phyloP scores from a whole-genome alignment of 2,329 filamentous ascomycete genomes.

The Scolecobasidium constrictum region DNA sequence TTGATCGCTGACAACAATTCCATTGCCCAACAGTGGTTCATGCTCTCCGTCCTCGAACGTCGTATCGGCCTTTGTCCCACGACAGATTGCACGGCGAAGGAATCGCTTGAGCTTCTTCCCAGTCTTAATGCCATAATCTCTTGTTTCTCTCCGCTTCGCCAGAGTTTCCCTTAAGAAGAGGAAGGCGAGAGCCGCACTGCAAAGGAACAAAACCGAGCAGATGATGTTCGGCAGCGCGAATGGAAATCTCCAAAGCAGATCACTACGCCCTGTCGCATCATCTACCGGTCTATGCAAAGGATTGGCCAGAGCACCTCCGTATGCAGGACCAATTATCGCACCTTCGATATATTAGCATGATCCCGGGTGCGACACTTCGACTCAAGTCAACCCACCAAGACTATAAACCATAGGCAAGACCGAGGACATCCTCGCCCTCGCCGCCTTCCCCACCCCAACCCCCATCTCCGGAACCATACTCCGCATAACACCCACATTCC shows the following conservation, averaged over 20 bases:
- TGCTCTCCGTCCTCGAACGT: too few relatives aligned
- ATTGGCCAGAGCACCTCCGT: slow-evolving; percentile 78
- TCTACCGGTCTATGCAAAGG: slow-evolving; percentile 62
- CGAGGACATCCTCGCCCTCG: slow-evolving; percentile 82
- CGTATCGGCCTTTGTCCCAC: too few relatives aligned
- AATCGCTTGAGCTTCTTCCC: slow-evolving; percentile 32
- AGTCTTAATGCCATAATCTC: slow-evolving; percentile 65
- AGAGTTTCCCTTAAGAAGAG: slow-evolving; percentile 88
- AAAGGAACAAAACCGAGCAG: slow-evolving; percentile 62
- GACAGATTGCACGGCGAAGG: not conserved
- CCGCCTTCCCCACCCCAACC: slow-evolving; percentile 50
- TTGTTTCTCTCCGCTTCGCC: slow-evolving; percentile 53
- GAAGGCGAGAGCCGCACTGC: slow-evolving; percentile 62
- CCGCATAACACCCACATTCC: slow-evolving; percentile 74
- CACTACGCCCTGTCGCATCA: slow-evolving; percentile 42
- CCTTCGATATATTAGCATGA: too few relatives aligned
- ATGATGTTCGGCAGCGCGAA: slow-evolving; percentile 80
- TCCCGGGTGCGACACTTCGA: too few relatives aligned
- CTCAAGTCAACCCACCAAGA: slow-evolving; percentile 71
- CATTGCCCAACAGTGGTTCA: slow-evolving; percentile 8
- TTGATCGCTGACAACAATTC: too few relatives aligned
- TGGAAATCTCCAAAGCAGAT: slow-evolving; percentile 65
- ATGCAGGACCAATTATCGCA: slow-evolving; percentile 79
- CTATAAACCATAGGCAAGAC: slow-evolving; percentile 91
- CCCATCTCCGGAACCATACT: slow-evolving; percentile 93